These are phyloP conservation scores for Debaryomyces nepalensis DNA, from an alignment of 1,139 yeast genomes.

Conservation along the genomic window DNA sequence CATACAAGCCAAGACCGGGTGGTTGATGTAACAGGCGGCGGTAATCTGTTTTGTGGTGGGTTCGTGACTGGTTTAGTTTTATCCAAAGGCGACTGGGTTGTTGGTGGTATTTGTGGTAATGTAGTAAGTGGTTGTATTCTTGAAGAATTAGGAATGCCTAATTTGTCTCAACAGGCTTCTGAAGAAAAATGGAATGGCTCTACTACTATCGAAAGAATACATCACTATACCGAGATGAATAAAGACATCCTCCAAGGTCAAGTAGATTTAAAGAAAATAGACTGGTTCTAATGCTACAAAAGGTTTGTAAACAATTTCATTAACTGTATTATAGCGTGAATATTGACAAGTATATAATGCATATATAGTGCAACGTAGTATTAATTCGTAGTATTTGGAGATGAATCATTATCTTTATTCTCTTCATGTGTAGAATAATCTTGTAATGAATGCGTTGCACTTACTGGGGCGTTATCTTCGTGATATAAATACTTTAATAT, in stretches of 20 bases:
- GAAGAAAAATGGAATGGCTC: conserved; percentile 59
- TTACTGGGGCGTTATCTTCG: conserved; percentile 25
- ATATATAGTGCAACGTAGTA: neutral
- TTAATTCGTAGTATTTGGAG: conserved; percentile 10
- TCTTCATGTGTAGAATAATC: conserved; percentile 6
- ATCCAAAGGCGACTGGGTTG: conserved; percentile 50
- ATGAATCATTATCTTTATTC: conserved; percentile 8
- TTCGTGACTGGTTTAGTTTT: conserved; percentile 64
- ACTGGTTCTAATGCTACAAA: conserved; percentile 10
- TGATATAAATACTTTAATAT: conserved; percentile 39
- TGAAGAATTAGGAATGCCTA: conserved; percentile 78
- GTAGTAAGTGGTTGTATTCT: conserved; percentile 80
- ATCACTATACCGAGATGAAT: conserved; percentile 24
- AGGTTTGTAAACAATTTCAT: no score
- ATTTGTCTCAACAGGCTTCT: conserved; percentile 22
- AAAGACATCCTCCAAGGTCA: neutral
- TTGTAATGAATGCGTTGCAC: conserved; percentile 12
- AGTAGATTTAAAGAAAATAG: conserved; percentile 1
- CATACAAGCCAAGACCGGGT: conserved; percentile 59
- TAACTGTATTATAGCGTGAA: no score
- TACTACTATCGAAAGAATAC: conserved; percentile 34
- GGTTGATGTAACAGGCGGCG: conserved; percentile 93
- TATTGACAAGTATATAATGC: neutral
- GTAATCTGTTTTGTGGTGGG: conserved; percentile 87
- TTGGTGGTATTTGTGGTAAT: conserved; percentile 71